Conservation (phyloP, 2,329 filamentous ascomycete genomes). For the Zymoseptoria brevis region DNA sequence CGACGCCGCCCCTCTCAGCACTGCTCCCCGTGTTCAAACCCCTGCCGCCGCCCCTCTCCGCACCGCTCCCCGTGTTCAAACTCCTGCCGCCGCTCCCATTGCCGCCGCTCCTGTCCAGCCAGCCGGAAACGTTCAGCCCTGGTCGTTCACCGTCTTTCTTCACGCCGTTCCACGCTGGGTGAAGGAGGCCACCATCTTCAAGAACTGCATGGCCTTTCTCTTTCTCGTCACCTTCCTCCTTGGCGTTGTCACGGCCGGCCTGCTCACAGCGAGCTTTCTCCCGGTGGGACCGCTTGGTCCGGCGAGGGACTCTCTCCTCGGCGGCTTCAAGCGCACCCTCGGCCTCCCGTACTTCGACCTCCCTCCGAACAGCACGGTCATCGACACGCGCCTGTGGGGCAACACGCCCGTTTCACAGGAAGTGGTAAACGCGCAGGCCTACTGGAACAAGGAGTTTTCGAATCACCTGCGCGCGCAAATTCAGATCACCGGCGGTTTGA, state of each 20-base stretch:
- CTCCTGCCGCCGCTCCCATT: background rate
- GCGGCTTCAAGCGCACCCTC: background rate
- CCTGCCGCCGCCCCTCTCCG: background rate
- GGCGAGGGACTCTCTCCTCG: background rate
- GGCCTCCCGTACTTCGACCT: background rate
- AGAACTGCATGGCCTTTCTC: background rate
- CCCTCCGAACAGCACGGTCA: background rate
- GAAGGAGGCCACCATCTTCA: background rate
- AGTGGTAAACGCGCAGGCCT: background rate
- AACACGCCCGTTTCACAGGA: background rate
- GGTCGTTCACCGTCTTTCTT: conserved; percentile 5
- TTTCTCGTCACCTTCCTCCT: background rate
- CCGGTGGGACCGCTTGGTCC: background rate
- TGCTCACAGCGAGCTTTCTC: background rate
- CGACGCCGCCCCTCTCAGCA: background rate
- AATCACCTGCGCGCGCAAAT: background rate
- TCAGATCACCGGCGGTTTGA: background rate
- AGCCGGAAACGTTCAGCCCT: conserved; percentile 1
- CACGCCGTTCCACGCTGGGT: conserved; percentile 5
- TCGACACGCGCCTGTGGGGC: background rate
- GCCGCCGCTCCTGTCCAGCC: background rate
- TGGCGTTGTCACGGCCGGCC: background rate
- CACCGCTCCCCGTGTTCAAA: background rate
- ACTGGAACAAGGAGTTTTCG: background rate
- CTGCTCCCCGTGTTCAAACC: background rate